Conservation (phyloP, 257 asterid genomes). For the Echites panduratus region DNA sequence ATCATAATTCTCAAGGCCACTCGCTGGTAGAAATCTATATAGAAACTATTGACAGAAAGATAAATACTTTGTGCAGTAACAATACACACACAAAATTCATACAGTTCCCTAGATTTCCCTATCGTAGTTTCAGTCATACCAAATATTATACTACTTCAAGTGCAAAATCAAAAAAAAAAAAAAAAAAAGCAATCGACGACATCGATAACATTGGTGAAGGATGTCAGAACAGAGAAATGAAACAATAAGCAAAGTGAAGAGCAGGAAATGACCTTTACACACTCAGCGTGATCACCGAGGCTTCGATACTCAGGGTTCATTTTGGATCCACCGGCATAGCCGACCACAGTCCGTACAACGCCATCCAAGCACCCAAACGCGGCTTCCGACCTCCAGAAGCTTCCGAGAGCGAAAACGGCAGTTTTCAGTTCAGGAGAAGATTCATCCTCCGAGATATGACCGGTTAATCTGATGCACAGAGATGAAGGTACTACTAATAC, state of each 20-base stretch:
- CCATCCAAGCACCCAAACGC: conserved; percentile 85
- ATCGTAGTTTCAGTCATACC: neutral
- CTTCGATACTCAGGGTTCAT: conserved; percentile 76
- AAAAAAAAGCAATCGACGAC: neutral
- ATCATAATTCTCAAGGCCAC: neutral
- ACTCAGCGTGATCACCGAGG: conserved; percentile 89
- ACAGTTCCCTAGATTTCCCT: neutral
- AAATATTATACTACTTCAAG: neutral
- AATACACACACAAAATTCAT: neutral
- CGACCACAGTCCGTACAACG: conserved; percentile 68
- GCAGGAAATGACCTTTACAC: conserved; percentile 50
- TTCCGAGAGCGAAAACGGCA: conserved; percentile 82
- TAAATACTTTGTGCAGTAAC: neutral
- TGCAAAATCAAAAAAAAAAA: neutral
- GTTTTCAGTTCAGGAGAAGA: conserved; percentile 48
- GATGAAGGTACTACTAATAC: conserved; percentile 24
- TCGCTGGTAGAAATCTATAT: neutral
- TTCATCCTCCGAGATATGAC: conserved; percentile 32
- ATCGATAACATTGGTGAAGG: neutral
- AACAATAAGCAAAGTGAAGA: neutral
- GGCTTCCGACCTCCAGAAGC: conserved; percentile 98
- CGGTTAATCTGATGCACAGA: conserved; percentile 68
- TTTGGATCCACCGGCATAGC: conserved; percentile 81
- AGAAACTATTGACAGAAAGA: no score
- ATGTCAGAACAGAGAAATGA: neutral